Percentiles rank a stretch among this genome's conserved stretches.
phyloP scores from a whole-genome alignment of 306 rosid genomes.

The Sechiopsis laciniata region DNA sequence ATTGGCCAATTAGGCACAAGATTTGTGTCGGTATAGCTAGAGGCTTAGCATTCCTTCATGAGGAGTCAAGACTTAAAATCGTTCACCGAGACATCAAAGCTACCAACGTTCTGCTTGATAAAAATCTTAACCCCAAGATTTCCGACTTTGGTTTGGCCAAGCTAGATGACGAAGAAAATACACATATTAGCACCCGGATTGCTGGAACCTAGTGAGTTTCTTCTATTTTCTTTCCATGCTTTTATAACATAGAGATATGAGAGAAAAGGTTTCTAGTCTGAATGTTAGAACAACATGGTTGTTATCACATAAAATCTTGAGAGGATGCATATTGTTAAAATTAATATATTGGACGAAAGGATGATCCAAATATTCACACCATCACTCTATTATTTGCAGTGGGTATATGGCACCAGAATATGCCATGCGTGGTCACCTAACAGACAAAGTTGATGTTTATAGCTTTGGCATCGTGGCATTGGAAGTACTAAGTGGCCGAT shows the following conservation, averaged over 20 bases:
- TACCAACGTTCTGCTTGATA: slow-evolving; percentile 26
- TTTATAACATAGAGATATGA: not conserved
- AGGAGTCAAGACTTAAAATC: slow-evolving; percentile 8
- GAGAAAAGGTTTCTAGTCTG: too few species aligned
- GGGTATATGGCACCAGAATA: slow-evolving; percentile 26
- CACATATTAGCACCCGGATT: slow-evolving; percentile 21
- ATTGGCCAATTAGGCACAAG: slow-evolving; percentile 13
- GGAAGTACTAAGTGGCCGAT: slow-evolving; percentile 48
- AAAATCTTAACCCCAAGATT: slow-evolving; percentile 13
- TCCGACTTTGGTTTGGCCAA: slow-evolving; percentile 7
- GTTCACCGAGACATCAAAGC: slow-evolving; percentile 47
- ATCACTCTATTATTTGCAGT: slow-evolving; percentile 24
- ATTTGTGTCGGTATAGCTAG: slow-evolving; percentile 15
- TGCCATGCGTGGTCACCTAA: slow-evolving; percentile 56
- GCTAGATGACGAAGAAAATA: not conserved
- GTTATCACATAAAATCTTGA: not conserved
- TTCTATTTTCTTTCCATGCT: not conserved
- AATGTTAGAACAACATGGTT: too few species aligned
- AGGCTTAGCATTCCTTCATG: slow-evolving; percentile 17
- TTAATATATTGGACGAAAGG: not conserved
- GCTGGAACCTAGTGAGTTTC: slow-evolving; percentile 62
- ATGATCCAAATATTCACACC: not conserved
- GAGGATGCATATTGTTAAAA: not conserved
- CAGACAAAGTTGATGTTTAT: slow-evolving; percentile 69
- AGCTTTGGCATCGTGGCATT: slow-evolving; percentile 53